phyloP scores from a whole-genome alignment of 2,329 filamentous ascomycete genomes.

The Thelonectria discophora region DNA sequence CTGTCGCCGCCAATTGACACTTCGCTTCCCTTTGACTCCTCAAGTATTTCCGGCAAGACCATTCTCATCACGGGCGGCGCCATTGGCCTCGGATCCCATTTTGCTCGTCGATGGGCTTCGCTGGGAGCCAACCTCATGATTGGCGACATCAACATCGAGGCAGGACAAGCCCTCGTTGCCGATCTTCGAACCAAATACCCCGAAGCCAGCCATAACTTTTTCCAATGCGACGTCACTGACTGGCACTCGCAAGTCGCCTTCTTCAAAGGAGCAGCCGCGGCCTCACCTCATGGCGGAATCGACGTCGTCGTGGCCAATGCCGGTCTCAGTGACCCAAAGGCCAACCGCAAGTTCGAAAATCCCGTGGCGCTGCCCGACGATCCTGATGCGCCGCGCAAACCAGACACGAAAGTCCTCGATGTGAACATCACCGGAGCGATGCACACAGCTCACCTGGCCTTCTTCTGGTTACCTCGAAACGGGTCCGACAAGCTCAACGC shows the following conservation, averaged over 20 bases:
- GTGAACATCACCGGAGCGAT: slow-evolving; percentile 17
- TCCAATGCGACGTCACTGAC: slow-evolving; percentile 14
- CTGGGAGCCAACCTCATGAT: slow-evolving; percentile 19
- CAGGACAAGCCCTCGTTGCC: slow-evolving; percentile 3
- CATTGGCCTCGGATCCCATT: slow-evolving; percentile 6
- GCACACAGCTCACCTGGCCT: slow-evolving; percentile 12
- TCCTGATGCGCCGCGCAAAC: slow-evolving; percentile 10
- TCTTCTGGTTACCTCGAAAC: slow-evolving; percentile 14
- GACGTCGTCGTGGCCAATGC: slow-evolving; percentile 20
- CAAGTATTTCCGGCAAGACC: background rate
- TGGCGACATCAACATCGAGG: slow-evolving; percentile 16
- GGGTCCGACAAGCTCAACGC: background rate
- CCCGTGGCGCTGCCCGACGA: slow-evolving; percentile 1
- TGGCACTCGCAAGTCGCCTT: slow-evolving; percentile 18
- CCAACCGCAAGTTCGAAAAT: slow-evolving; percentile 15
- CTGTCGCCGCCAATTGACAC: slow-evolving; percentile 15
- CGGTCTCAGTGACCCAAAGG: slow-evolving; percentile 8
- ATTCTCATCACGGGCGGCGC: slow-evolving; percentile 17
- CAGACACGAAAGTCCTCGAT: slow-evolving; percentile 4
- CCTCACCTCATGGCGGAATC: slow-evolving; percentile 14
- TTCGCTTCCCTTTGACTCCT: slow-evolving; percentile 6
- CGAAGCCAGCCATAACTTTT: slow-evolving; percentile 9
- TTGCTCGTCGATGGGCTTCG: slow-evolving; percentile 12
- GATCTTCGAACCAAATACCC: slow-evolving; percentile 1
- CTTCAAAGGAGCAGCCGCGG: slow-evolving; percentile 13